Evolutionary conservation across 495 filamentous ascomycete genomes (phyloP), one percentile per base, ranked within the genome.

Genomic region (Penicillium desertorum): DNA sequence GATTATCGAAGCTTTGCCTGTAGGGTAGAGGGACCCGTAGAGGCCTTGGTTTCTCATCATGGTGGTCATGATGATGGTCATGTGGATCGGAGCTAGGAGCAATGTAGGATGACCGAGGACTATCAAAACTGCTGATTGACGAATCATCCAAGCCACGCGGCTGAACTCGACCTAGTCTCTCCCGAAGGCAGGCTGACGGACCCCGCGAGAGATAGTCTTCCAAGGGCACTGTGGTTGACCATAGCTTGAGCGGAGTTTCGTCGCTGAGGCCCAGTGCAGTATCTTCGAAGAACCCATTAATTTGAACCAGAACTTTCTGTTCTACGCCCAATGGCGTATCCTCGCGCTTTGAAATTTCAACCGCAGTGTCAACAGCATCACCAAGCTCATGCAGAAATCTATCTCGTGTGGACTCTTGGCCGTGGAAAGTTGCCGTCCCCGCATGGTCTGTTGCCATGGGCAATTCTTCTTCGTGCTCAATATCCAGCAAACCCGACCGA

Each of bases 271-370:
- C 50, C 63, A 76, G 56, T 12, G 71, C 68, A 3, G 69, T 69
- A 47, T 84, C 80, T 30, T 82, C 81, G 47, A 85, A 87, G 60
- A 87, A 87, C 0, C 83, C 84, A 45, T 83, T 80, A 7, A 86
- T 66, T 55, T 86, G 82, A 14, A 86, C 75, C 58, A 77, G 79
- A 45, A 86, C 81, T 27, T 79, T 73, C 11, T 74, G 61, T 36
- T 77, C 76, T 0, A 86, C 74, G 27, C 70, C 62, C 42, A 86
- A 32, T 0, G 68, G 34, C 61, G 71, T 51, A 70, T 80, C 71
- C 70, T 73, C n/a, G 45, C 65, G 54, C 65, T 63, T 50, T 32
- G 73, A 58, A 20, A 73, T 58, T 61, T 74, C 17, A 67, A 74
- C 69, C 10, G 83, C 81, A 46, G 75, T 72, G 1, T 67, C 34